Evolutionary conservation across 768 basidiomycete genomes (phyloP).

Genomic region (Suillus subalutaceus): DNA sequence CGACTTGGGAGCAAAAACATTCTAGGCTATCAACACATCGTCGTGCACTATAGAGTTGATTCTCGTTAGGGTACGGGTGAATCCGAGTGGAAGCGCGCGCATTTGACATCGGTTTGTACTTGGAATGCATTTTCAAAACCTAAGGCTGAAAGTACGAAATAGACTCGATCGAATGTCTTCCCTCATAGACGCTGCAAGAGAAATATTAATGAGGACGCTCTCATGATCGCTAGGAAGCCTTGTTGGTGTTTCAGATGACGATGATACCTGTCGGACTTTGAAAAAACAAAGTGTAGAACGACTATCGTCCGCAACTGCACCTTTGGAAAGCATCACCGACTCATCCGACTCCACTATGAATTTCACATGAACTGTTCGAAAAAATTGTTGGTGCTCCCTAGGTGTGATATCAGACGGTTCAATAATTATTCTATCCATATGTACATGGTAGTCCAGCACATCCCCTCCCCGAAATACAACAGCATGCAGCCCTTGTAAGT

Average conservation of each 20-base stretch:
- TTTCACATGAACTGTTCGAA: background rate
- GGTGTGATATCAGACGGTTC: background rate
- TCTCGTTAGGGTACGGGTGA: too few species aligned
- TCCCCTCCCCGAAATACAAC: background rate
- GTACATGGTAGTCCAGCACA: background rate
- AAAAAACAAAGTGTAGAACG: too few species aligned
- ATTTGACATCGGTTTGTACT: background rate
- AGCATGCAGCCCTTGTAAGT: background rate
- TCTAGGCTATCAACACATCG: background rate
- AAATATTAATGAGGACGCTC: too few species aligned
- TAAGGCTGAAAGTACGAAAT: background rate
- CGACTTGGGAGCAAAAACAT: background rate
- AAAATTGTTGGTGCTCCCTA: background rate
- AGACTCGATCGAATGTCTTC: too few species aligned
- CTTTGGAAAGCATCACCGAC: background rate
- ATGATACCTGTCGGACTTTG: background rate
- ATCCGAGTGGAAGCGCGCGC: too few species aligned
- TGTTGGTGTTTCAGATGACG: too few species aligned
- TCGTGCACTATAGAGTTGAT: too few species aligned
- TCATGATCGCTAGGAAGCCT: too few species aligned
- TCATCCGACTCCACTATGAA: background rate
- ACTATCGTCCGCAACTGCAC: background rate
- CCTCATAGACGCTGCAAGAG: too few species aligned
- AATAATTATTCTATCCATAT: background rate
- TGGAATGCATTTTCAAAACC: background rate